Evolutionary conservation across 257 asterid species (phyloP).

Genomic region (Coffea eugenioides): DNA sequence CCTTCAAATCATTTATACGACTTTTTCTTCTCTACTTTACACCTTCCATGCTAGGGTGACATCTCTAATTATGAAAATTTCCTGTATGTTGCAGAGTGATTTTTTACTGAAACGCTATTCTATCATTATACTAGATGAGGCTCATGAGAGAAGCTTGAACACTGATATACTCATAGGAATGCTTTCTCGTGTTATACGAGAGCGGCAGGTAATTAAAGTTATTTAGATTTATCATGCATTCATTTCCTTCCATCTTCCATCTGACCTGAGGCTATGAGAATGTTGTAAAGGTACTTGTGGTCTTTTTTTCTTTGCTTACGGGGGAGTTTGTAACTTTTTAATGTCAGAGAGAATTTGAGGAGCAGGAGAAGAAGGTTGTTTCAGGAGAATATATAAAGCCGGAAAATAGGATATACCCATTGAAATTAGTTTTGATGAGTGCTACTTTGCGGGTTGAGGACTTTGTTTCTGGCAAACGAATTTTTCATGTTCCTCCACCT

Average conservation of each 20-base stretch:
- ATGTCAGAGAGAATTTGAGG: conserved; percentile 62
- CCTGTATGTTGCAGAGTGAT: conserved; percentile 51
- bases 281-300: neutral
- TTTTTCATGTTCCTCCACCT: conserved; percentile 72
- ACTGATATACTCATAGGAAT: conserved; percentile 97
- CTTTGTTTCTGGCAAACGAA: conserved; percentile 57
- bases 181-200: conserved; percentile 93
- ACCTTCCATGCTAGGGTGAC: neutral
- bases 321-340: conserved; percentile 10
- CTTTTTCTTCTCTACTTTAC: neutral
- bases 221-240: conserved; percentile 11
- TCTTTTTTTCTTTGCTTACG: conserved; percentile 9
- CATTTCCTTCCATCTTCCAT: conserved; percentile 1
- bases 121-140: conserved; percentile 88
- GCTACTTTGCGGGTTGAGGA: conserved; percentile 93
- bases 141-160: conserved; percentile 95
- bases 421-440: conserved; percentile 93
- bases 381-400: conserved; percentile 52
- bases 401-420: conserved; percentile 59
- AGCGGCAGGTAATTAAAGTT: conserved; percentile 55
- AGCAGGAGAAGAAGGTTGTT: conserved; percentile 58
- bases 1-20: neutral
- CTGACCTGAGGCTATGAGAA: neutral
- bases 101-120: conserved; percentile 85
- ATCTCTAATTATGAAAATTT: no score